Percentiles rank a stretch among this genome's conserved stretches.
phyloP scores from a whole-genome alignment of 1,284 basidiomycete species.

The Anthracocystis setariae region DNA sequence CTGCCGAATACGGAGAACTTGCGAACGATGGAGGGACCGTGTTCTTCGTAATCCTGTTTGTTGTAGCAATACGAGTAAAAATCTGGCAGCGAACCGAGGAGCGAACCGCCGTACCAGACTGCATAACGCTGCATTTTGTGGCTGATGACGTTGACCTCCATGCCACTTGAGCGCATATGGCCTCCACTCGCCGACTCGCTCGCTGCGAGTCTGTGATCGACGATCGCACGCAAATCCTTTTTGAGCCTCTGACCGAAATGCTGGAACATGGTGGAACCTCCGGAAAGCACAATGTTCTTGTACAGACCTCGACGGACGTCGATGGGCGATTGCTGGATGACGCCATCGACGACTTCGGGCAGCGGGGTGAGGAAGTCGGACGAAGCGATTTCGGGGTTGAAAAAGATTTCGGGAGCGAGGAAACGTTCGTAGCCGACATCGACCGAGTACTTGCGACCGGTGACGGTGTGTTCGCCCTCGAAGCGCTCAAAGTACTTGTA shows the following conservation, averaged over 20 bases:
- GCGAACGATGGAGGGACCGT: constrained; percentile 83
- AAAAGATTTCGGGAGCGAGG: constrained; percentile 98
- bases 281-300: constrained; percentile 95
- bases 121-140: constrained; percentile 98
- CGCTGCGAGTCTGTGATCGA: constrained; percentile 86
- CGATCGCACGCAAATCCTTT: constrained; percentile 91
- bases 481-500: constrained; percentile 95
- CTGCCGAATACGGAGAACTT: constrained; percentile 63
- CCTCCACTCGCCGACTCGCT: constrained; percentile 81
- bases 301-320: constrained; percentile 93
- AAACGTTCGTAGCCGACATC: constrained; percentile 99
- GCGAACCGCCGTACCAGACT: constrained; percentile 97
- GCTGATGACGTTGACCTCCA: constrained; percentile 81
- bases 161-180: constrained; percentile 71
- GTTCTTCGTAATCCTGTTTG: constrained; percentile 96
- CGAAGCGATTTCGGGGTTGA: constrained; percentile 98
- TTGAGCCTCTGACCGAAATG: constrained; percentile 96
- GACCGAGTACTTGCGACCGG: constrained; percentile 87
- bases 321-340: constrained; percentile 95
- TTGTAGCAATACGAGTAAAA: constrained; percentile 98
- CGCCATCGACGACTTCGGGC: constrained; percentile 93
- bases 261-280: constrained; percentile 97
- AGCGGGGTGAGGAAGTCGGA: constrained; percentile 98
- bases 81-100: constrained; percentile 78
- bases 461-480: constrained; percentile 91